Evolutionary conservation across 192 early-diverging fungal species (phyloP).

Genomic region (Podochytrium sp.): DNA sequence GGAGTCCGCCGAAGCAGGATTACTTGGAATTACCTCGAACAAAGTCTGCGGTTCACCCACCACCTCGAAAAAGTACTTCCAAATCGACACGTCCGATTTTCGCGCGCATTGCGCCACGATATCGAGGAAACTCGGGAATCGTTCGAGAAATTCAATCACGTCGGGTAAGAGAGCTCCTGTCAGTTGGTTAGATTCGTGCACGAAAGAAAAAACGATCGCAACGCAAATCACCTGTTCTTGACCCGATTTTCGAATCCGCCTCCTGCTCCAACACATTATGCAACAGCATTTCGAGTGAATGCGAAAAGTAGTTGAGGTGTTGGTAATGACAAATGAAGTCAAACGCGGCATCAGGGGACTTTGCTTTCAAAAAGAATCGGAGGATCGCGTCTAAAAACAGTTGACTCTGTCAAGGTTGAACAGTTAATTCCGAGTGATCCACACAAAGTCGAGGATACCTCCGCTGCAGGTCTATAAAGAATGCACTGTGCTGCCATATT

Average conservation of each 20-base stretch:
- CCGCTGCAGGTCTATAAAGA: conserved; percentile 65
- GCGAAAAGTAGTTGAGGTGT: conserved; percentile 83
- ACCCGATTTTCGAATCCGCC: conserved; percentile 54
- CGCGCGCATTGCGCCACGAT: conserved; percentile 93
- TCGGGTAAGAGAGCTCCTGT: conserved; percentile 1
- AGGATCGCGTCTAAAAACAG: conserved; percentile 76
- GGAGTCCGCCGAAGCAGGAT: not conserved
- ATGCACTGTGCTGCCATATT: conserved; percentile 60
- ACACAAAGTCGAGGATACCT: too few species aligned
- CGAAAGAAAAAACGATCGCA: conserved; percentile 24
- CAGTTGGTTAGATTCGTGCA: not conserved
- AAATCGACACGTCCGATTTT: conserved; percentile 93
- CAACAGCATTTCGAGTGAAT: conserved; percentile 89
- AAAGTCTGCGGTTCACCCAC: conserved; percentile 83
- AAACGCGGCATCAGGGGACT: conserved; percentile 63
- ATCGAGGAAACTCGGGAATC: conserved; percentile 81
- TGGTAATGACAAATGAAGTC: conserved; percentile 72
- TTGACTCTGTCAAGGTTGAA: conserved; percentile 64
- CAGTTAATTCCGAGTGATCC: too few species aligned
- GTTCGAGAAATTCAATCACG: conserved; percentile 76
- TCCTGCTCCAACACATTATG: conserved; percentile 89
- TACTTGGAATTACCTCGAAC: conserved; percentile 77
- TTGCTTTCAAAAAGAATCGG: conserved; percentile 59
- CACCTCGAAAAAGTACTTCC: conserved; percentile 84
- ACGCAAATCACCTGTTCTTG: conserved; percentile 6